Base-by-base conservation (phyloP, 2,329 filamentous ascomycete genomes). In the Trichoderma atroviride region DNA sequence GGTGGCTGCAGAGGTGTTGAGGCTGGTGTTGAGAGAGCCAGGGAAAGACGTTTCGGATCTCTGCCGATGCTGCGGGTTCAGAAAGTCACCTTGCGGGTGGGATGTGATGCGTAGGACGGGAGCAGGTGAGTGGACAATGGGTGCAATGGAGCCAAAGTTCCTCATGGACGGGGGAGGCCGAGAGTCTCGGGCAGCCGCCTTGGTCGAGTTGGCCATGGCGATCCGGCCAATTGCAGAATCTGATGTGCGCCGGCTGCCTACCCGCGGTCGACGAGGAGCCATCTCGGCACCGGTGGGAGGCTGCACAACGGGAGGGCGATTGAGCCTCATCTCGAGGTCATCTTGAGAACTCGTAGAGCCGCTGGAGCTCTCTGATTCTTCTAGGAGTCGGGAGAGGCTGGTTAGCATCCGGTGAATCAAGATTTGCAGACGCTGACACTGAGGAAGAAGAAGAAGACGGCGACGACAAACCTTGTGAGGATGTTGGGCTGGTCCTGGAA, bases 341-440 rank as follows among this genome's bases (percentile, higher is more conserved):
- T 81, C 81, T 62, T 79, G 76, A 14, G 82, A 81, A 72, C 78
- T 80, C 60, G 74, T 78, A 19, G 80, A 82, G 61, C 76, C 77
- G 69, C 75, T 75, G 19, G 78, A 80, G 73, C 81, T 83, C 63
- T 78, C 78, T 22, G 75, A 67, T 56, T 56, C 69, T 66, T 52
- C 69, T 62, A 22, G 37, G 29, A 16, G 63, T 66, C 13, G 61
- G 61, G 13, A 53, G 63, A 29, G n/a, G 47, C 24, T 52, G 55
- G 68, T 69, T 63, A 69, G 68, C 68, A 58, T 47, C 35, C 53
- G 29, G 53, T 29, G 27, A 37, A n/a, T 66, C 62, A 66, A 66
- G 63, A 22, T 55, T 53, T 40, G 37, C 2, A 24, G n/a, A 50
- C 63, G 55, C 27, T 50, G 63, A 58, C 22, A 53, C 35, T 27